A percentile compares a stretch with the other conserved stretches of the same genome.
These are phyloP conservation scores for Botryotinia calthae DNA, from an alignment of 2,329 filamentous ascomycete genomes.

Conservation along the genomic window DNA sequence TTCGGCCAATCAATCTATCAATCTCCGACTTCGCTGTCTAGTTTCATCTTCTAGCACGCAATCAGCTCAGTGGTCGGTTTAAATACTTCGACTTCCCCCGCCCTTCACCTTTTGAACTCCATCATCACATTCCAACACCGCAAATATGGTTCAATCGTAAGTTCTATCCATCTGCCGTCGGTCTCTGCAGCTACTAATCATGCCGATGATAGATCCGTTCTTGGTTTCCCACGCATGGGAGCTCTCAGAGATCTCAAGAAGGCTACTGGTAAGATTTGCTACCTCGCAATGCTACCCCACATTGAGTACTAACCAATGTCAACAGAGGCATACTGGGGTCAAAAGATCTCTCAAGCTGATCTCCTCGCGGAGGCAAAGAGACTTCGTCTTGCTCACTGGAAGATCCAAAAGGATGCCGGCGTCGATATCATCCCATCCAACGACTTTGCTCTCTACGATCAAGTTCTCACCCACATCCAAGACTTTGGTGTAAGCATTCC, in stretches of 20 bases:
- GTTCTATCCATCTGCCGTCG: slow-evolving; percentile 34
- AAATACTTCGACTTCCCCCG: background rate
- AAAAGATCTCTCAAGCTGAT: slow-evolving; percentile 88
- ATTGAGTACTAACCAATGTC: slow-evolving; percentile 15
- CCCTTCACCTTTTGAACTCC: background rate
- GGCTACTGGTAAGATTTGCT: slow-evolving; percentile 59
- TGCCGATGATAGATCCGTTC: slow-evolving; percentile 55
- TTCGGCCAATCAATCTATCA: background rate
- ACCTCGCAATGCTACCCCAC: slow-evolving; percentile 13
- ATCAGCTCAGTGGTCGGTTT: slow-evolving; percentile 1
- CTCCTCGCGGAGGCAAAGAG: slow-evolving; percentile 95
- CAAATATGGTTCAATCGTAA: slow-evolving; percentile 61
- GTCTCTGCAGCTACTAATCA: slow-evolving; percentile 22
- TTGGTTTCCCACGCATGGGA: slow-evolving; percentile 99
- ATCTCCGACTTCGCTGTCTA: slow-evolving; percentile 20
- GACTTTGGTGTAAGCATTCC: slow-evolving; percentile 77
- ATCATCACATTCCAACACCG: slow-evolving; percentile 24
- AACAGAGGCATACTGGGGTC: slow-evolving; percentile 87
- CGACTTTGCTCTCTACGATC: slow-evolving; percentile 98
- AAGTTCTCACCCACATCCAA: slow-evolving; percentile 96
- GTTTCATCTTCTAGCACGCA: slow-evolving; percentile 16
- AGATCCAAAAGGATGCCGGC: slow-evolving; percentile 98
- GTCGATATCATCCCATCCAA: slow-evolving; percentile 98
- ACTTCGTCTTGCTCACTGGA: slow-evolving; percentile 95
- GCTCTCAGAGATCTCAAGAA: slow-evolving; percentile 99